Percentiles rank a stretch among this genome's conserved stretches.
Evolutionary conservation across 495 filamentous ascomycete species (phyloP).

Genomic region (Monascus purpureus): DNA sequence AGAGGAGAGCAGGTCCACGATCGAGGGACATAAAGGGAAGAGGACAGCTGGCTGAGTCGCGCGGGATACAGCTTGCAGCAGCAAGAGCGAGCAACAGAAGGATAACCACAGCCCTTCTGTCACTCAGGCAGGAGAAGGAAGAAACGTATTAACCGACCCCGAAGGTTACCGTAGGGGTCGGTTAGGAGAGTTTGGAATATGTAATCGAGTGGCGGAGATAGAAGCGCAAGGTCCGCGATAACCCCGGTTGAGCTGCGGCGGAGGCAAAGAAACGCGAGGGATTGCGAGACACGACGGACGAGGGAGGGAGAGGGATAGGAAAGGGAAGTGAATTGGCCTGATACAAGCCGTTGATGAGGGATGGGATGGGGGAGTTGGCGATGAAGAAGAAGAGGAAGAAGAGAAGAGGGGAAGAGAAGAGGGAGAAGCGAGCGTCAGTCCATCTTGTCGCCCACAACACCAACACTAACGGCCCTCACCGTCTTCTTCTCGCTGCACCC

Average conservation of each 20-base stretch:
- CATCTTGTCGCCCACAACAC: too few relatives aligned
- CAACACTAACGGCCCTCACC: too few relatives aligned
- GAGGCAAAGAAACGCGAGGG: too few relatives aligned
- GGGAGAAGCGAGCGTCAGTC: neutral
- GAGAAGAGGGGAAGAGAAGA: neutral
- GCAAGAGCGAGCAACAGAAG: neutral
- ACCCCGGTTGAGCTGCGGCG: too few relatives aligned
- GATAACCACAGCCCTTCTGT: slow-evolving; percentile 15
- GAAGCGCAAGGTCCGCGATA: too few relatives aligned
- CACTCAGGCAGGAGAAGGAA: slow-evolving; percentile 9
- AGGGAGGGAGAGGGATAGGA: too few relatives aligned
- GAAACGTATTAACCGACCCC: too few relatives aligned
- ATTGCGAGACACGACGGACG: too few relatives aligned
- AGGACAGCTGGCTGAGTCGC: slow-evolving; percentile 6
- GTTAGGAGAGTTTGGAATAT: too few relatives aligned
- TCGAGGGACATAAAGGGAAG: slow-evolving; percentile 10
- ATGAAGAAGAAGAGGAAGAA: slow-evolving; percentile 5
- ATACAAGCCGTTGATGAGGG: slow-evolving; percentile 3
- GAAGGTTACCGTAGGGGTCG: too few relatives aligned
- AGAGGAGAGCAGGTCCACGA: slow-evolving; percentile 9
- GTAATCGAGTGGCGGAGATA: too few relatives aligned
- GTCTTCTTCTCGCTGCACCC: neutral
- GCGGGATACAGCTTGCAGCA: slow-evolving; percentile 13
- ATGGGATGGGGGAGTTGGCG: slow-evolving; percentile 2
- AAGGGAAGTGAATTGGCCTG: slow-evolving; percentile 3